Evolutionary conservation across 2,329 filamentous ascomycete genomes (phyloP).

Genomic region (Leptographium galeiforme): DNA sequence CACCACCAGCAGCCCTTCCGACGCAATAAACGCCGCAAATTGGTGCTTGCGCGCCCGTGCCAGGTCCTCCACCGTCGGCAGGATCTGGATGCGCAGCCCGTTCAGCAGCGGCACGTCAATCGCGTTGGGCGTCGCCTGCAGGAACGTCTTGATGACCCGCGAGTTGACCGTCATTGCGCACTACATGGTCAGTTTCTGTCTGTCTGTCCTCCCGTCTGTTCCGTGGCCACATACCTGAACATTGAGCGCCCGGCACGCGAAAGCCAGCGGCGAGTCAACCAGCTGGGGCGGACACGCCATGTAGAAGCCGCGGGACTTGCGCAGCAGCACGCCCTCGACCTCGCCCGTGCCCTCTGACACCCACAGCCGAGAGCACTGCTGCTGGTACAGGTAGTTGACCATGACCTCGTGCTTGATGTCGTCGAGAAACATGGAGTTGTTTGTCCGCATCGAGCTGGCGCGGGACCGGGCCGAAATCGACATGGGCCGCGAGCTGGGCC

Average conservation of each 20-base stretch:
- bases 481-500: conserved; percentile 35
- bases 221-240: conserved; percentile 40
- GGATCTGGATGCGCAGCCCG: conserved; percentile 62
- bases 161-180: conserved; percentile 74
- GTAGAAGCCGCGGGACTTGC: conserved; percentile 55
- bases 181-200: conserved; percentile 21
- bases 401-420: conserved; percentile 73
- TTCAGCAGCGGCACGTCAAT: conserved; percentile 65
- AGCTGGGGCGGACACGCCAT: conserved; percentile 59
- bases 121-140: conserved; percentile 59
- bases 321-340: conserved; percentile 58
- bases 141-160: conserved; percentile 63
- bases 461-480: conserved; percentile 36
- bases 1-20: conserved; percentile 57
- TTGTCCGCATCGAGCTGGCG: conserved; percentile 21
- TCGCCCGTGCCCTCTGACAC: conserved; percentile 55
- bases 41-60: conserved; percentile 62
- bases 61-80: conserved; percentile 59
- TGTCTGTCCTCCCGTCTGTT: background rate
- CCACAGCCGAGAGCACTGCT: conserved; percentile 64
- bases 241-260: conserved; percentile 55
- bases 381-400: conserved; percentile 72
- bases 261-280: conserved; percentile 46
- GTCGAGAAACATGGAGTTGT: conserved; percentile 45
- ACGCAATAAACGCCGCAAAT: conserved; percentile 65